Base-by-base conservation (phyloP, 225 moss, liverwort and hornwort species). In the Sphagnum tenellum region DNA sequence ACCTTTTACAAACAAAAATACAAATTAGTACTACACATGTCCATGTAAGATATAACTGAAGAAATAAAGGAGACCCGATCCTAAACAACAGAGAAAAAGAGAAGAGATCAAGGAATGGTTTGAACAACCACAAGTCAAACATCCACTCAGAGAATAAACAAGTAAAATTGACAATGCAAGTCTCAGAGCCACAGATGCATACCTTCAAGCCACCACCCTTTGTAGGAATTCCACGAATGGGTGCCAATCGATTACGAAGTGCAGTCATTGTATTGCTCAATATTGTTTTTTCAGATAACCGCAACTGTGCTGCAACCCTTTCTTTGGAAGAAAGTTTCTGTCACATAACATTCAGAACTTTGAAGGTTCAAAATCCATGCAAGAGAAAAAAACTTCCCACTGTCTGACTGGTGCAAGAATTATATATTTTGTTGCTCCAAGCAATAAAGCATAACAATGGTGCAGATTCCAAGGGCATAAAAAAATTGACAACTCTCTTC, bases 161-260 rank as follows among this genome's bases (percentile, higher is more conserved):
- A 5, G 6, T 5, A 5, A 6, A 52, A 44, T 2, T 3, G 9
- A 62, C 2, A 13, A 4, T 7, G 4, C 3, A 7, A 3, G 12
- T 5, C 47, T 45, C 45, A 45, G 50, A 48, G 7, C 9, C 44
- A n/a, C 3, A 14, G 10, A 47, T 9, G 6, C 57, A 29, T 71
- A 86, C 89, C 89, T 98, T 98, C 54, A 98, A 69, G 51, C 92
- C 90, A 71, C 98, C 93, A 65, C 93, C 90, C 75, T 98, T 98
- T 9, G 89, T 66, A 49, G 93, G 93, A 74, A 98, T 88, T 54
- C 98, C 98, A 56, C 93, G 81, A 47, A 98, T 98, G 10, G 93
- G 90, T 46, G 98, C 93, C 76, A 98, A 73, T 60, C 98, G 82
- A 63, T 82, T 87, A 12, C 90, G 93, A 8, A 98, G 75, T 4